A percentile compares a stretch with the other conserved stretches of the same genome.
Evolutionary conservation across 331 rosid genomes (phyloP).

Genomic region (Erythrophleum ivorense): DNA sequence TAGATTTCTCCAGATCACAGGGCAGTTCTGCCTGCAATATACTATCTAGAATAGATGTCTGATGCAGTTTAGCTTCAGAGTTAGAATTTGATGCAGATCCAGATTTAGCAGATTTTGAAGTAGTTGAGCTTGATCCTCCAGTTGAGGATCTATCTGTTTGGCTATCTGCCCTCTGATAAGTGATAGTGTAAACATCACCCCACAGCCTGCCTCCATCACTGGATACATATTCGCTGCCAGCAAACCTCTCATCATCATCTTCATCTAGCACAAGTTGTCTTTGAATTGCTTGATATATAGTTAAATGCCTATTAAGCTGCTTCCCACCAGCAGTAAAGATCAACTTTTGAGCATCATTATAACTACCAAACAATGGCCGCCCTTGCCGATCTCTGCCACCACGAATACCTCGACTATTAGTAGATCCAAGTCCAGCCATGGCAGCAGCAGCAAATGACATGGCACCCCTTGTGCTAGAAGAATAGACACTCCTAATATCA

Average conservation of each 20-base stretch:
- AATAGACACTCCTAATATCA: conserved; percentile 75
- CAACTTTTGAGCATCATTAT: conserved; percentile 79
- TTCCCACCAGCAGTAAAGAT: conserved; percentile 88
- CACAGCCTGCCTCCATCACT: conserved; percentile 97
- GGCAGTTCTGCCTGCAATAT: conserved; percentile 96
- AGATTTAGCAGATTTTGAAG: conserved; percentile 68
- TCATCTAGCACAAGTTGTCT: conserved; percentile 92
- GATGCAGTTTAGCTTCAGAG: conserved; percentile 66
- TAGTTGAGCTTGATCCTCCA: conserved; percentile 69
- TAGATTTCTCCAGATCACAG: conserved; percentile 93
- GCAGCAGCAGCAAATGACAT: conserved; percentile 99
- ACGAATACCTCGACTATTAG: conserved; percentile 80
- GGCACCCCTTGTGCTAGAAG: conserved; percentile 84
- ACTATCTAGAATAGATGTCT: conserved; percentile 83
- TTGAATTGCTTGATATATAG: conserved; percentile 96
- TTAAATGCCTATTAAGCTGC: conserved; percentile 90
- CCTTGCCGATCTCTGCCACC: conserved; percentile 94
- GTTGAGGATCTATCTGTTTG: conserved; percentile 67
- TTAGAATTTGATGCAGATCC: conserved; percentile 63
- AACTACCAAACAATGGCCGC: conserved; percentile 69
- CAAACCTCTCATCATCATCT: conserved; percentile 93
- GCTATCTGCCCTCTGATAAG: conserved; percentile 86
- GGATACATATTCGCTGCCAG: conserved; percentile 71
- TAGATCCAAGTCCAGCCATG: conserved; percentile 97
- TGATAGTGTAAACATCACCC: conserved; percentile 91